These are phyloP conservation scores for Lodderomyces margitis DNA, from an alignment of 1,139 yeast genomes.

Conservation along the genomic window DNA sequence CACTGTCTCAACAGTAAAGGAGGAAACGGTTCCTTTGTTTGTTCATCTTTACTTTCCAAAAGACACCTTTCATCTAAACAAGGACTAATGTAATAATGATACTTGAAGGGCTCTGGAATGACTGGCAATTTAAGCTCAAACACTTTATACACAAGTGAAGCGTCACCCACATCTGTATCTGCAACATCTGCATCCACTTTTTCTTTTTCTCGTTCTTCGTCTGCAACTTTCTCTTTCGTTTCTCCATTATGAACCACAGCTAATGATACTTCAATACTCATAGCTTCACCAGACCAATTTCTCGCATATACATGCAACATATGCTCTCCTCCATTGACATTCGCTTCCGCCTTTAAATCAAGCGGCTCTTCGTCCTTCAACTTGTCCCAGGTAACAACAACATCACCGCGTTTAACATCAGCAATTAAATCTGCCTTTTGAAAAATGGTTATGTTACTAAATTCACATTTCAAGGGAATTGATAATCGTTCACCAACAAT, in stretches of 20 bases:
- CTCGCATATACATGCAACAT: constrained; percentile 15
- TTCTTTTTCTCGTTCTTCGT: constrained; percentile 15
- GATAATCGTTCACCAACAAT: constrained; percentile 26
- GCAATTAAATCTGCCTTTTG: constrained; percentile 11
- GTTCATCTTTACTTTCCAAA: constrained; percentile 28
- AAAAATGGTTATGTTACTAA: constrained; percentile 10
- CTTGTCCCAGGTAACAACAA: constrained; percentile 34
- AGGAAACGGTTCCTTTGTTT: constrained; percentile 36
- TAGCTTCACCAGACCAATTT: background rate
- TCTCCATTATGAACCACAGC: constrained; percentile 23
- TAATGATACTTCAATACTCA: constrained; percentile 4
- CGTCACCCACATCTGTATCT: background rate
- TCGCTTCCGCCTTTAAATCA: constrained; percentile 16
- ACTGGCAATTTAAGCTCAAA: constrained; percentile 30
- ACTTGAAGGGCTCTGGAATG: constrained; percentile 34
- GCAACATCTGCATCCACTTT: background rate
- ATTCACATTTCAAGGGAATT: constrained; percentile 21
- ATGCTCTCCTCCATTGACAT: constrained; percentile 8
- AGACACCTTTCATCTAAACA: background rate
- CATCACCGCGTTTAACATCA: constrained; percentile 12
- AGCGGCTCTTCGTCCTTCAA: constrained; percentile 45
- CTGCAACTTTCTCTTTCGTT: constrained; percentile 10
- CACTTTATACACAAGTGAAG: constrained; percentile 24
- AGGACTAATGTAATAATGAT: constrained; percentile 34
- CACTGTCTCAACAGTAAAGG: constrained; percentile 31